Conservation (phyloP, 2,329 filamentous ascomycete genomes). For the Ophiostoma novo-ulmi region DNA sequence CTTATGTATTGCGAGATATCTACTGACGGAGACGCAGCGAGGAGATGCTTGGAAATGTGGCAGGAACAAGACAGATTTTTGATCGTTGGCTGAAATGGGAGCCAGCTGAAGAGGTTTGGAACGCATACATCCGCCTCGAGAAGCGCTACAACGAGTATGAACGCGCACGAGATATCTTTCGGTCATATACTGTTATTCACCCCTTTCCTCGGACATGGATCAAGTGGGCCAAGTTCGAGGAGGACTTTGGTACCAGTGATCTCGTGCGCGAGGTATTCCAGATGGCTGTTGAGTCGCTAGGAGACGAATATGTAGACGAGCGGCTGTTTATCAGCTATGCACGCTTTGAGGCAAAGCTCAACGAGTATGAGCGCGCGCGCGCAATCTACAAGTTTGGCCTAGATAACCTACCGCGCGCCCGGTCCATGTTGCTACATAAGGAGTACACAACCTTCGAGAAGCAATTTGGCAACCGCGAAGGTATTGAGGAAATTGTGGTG, state of each 20-base stretch:
- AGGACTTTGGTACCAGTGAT: slow-evolving; percentile 89
- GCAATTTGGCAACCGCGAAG: slow-evolving; percentile 88
- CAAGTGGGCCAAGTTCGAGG: slow-evolving; percentile 96
- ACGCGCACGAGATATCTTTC: slow-evolving; percentile 81
- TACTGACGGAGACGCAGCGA: slow-evolving; percentile 45
- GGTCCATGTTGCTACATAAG: slow-evolving; percentile 79
- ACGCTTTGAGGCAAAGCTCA: slow-evolving; percentile 88
- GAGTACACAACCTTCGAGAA: slow-evolving; percentile 98
- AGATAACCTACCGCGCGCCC: slow-evolving; percentile 83
- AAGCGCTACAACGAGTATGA: slow-evolving; percentile 92
- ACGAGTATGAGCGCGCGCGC: slow-evolving; percentile 87
- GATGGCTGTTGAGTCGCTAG: slow-evolving; percentile 77
- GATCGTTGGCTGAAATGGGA: slow-evolving; percentile 99
- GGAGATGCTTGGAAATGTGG: slow-evolving; percentile 91
- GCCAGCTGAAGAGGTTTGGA: slow-evolving; percentile 92
- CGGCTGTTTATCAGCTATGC: slow-evolving; percentile 92
- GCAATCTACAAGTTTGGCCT: slow-evolving; percentile 97
- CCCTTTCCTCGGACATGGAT: slow-evolving; percentile 97
- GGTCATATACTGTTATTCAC: slow-evolving; percentile 85
- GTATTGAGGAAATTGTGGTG: slow-evolving; percentile 92
- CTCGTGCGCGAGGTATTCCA: slow-evolving; percentile 89
- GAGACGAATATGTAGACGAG: slow-evolving; percentile 94
- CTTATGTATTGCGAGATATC: neutral
- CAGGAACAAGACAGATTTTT: slow-evolving; percentile 88
- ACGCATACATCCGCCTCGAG: slow-evolving; percentile 93